phyloP scores from a whole-genome alignment of 345 rosid genomes.

The Pelargonium nanum region DNA sequence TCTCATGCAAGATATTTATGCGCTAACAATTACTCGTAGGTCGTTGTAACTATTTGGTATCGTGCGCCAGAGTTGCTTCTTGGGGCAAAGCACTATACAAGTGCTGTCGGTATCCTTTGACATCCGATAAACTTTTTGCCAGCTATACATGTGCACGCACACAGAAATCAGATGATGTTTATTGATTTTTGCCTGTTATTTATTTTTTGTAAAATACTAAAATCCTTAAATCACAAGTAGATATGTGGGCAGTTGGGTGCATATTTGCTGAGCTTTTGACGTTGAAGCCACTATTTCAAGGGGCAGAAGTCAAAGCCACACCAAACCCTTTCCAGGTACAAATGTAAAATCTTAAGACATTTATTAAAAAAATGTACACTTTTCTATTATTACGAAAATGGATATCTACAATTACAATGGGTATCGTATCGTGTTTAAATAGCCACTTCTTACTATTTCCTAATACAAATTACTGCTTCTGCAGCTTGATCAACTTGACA shows the following conservation, averaged over 20 bases:
- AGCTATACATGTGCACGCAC: not conserved
- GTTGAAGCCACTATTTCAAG: constrained; percentile 93
- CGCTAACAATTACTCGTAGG: constrained; percentile 14
- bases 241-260: constrained; percentile 99
- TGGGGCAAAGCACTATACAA: constrained; percentile 94
- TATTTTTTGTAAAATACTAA: not conserved
- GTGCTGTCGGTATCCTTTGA: constrained; percentile 55
- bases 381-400: too few species aligned
- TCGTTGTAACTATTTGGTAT: constrained; percentile 98
- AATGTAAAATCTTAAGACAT: not conserved
- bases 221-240: constrained; percentile 15
- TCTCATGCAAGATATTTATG: not conserved
- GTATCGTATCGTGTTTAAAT: not conserved
- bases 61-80: constrained; percentile 98
- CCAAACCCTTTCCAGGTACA: constrained; percentile 67
- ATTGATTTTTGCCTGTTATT: not conserved
- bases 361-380: too few species aligned
- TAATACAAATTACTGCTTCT: not conserved
- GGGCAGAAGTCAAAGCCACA: constrained; percentile 77
- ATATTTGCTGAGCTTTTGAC: constrained; percentile 94
- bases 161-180: not conserved
- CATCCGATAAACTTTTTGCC: not conserved
- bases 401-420: not conserved
- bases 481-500: constrained; percentile 88
- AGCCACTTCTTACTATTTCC: not conserved